phyloP scores from a whole-genome alignment of 2,329 filamentous ascomycete species.

The Monilinia aucupariae region DNA sequence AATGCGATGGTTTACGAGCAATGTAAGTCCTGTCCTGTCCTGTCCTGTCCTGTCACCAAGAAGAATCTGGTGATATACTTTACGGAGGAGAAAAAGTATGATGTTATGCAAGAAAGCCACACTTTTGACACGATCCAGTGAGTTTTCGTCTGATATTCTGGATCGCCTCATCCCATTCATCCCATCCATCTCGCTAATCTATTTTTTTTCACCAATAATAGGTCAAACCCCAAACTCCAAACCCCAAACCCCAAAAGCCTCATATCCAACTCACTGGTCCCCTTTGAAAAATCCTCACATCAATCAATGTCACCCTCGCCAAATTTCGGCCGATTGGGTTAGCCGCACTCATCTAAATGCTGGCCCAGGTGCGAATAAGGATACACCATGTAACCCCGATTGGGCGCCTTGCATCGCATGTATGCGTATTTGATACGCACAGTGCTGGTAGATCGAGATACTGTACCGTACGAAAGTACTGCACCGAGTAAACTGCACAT shows the following conservation, averaged over 20 bases:
- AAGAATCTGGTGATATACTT: not conserved
- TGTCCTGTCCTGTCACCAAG: too few relatives aligned
- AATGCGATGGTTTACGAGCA: not conserved
- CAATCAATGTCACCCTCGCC: constrained; percentile 20
- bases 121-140: not conserved
- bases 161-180: not conserved
- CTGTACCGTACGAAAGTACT: too few relatives aligned
- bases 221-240: not conserved
- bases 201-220: not conserved
- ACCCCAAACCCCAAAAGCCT: too few relatives aligned
- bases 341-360: constrained; percentile 18
- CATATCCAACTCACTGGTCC: not conserved
- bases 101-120: not conserved
- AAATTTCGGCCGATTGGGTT: constrained; percentile 31
- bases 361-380: not conserved
- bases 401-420: constrained; percentile 21
- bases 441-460: not conserved
- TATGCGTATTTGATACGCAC: not conserved
- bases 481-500: not conserved
- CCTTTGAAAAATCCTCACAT: not conserved
- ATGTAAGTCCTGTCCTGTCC: too few relatives aligned
- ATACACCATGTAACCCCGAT: constrained; percentile 17
- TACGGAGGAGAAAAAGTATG: not conserved
- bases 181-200: not conserved
- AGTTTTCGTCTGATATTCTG: not conserved